A percentile compares a stretch with the other conserved stretches of the same genome.
These are phyloP conservation scores for Ophiostoma ulmi DNA, from an alignment of 2,329 filamentous ascomycete species.

Conservation along the genomic window DNA sequence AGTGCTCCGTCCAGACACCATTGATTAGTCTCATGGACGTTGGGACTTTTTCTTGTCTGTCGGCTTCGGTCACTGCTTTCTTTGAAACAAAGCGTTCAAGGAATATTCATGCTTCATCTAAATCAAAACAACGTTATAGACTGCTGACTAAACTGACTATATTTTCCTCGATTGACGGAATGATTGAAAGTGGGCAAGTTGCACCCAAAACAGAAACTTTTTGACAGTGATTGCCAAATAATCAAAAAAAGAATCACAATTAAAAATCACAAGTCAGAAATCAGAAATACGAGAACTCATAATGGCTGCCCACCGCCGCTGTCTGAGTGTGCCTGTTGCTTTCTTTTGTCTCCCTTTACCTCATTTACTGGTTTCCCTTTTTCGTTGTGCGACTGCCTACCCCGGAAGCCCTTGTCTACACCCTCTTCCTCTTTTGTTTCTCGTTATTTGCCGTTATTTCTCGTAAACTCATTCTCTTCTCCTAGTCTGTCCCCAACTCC, in stretches of 20 bases:
- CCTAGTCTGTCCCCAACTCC: neutral
- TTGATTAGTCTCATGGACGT: neutral
- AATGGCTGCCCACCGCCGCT: neutral
- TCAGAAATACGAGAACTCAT: neutral
- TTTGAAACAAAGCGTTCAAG: neutral
- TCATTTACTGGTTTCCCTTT: neutral
- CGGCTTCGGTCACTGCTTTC: neutral
- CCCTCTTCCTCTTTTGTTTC: neutral
- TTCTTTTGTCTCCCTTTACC: slow-evolving; percentile 1
- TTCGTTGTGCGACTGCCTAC: slow-evolving; percentile 5
- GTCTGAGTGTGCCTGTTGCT: neutral
- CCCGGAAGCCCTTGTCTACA: neutral
- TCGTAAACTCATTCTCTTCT: neutral
- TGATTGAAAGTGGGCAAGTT: neutral
- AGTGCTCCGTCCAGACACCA: neutral
- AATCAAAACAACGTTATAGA: no score
- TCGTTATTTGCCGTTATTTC: neutral
- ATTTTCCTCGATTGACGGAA: no score
- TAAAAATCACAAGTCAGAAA: neutral
- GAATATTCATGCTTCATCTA: neutral
- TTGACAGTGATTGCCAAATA: neutral
- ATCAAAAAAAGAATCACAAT: neutral
- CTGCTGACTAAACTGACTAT: neutral
- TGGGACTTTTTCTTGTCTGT: neutral
- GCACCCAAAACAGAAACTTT: neutral